A percentile compares a stretch with the other conserved stretches of the same genome.
Conservation (phyloP, 2,329 filamentous ascomycete genomes). For the Phialophora verrucosa region DNA sequence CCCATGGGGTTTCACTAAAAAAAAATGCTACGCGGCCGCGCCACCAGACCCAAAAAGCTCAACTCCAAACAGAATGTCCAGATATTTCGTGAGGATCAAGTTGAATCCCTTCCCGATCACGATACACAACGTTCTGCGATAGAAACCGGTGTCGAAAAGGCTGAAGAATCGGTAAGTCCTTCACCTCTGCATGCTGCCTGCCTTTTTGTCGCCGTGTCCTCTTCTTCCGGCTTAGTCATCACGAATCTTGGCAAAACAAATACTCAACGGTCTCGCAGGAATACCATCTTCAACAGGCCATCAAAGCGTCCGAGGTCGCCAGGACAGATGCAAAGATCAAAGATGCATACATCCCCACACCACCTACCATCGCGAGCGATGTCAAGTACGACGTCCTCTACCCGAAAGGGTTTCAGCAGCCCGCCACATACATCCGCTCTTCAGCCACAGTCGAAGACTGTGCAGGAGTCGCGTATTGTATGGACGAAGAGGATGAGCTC, state of each 20-base stretch:
- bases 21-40: conserved; percentile 42
- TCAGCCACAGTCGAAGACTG: conserved; percentile 98
- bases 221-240: conserved; percentile 33
- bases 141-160: conserved; percentile 95
- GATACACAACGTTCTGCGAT: conserved; percentile 81
- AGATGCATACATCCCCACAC: conserved; percentile 70
- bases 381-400: conserved; percentile 91
- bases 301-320: conserved; percentile 63
- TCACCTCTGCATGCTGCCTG: conserved; percentile 16
- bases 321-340: conserved; percentile 65
- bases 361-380: conserved; percentile 65
- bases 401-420: conserved; percentile 76
- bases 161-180: conserved; percentile 89
- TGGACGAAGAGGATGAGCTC: conserved; percentile 86
- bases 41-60: conserved; percentile 70
- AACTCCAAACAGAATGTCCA: conserved; percentile 86
- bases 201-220: conserved; percentile 29
- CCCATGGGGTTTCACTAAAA: conserved; percentile 27
- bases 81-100: conserved; percentile 86
- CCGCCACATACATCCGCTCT: conserved; percentile 93
- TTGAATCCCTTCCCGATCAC: conserved; percentile 86
- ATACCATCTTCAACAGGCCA: conserved; percentile 91
- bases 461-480: conserved; percentile 87
- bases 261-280: conserved; percentile 63
- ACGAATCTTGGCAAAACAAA: conserved; percentile 23